Evolutionary conservation across 1,284 basidiomycete species (phyloP).

Genomic region (Leccinum subrobustum): DNA sequence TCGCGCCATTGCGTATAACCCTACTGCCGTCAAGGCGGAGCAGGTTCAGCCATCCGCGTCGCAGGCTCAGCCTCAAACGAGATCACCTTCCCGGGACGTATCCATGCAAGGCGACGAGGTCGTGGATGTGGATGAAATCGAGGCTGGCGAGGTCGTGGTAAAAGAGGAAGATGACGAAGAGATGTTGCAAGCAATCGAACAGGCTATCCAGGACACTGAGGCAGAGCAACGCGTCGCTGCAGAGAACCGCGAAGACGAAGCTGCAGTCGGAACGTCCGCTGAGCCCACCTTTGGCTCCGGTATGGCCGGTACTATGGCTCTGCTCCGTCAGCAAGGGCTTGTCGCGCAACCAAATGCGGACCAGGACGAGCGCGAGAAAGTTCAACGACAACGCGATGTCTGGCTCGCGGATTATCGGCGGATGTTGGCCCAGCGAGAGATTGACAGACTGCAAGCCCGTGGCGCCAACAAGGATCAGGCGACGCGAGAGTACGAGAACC

Average conservation of each 20-base stretch:
- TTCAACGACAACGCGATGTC: conserved; percentile 83
- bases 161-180: conserved; percentile 78
- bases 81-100: conserved; percentile 49
- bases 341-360: conserved; percentile 67
- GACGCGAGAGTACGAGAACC: conserved; percentile 93
- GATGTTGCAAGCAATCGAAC: conserved; percentile 73
- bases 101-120: conserved; percentile 62
- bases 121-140: conserved; percentile 56
- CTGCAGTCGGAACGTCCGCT: conserved; percentile 57
- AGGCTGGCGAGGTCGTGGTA: conserved; percentile 52
- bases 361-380: conserved; percentile 74
- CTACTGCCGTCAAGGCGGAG: conserved; percentile 53
- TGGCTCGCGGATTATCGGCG: conserved; percentile 89
- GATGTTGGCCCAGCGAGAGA: conserved; percentile 69
- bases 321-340: conserved; percentile 92
- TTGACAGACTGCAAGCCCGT: conserved; percentile 73
- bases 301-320: conserved; percentile 84
- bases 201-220: conserved; percentile 59
- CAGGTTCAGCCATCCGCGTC: conserved; percentile 40
- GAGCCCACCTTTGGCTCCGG: conserved; percentile 79
- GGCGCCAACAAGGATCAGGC: conserved; percentile 91
- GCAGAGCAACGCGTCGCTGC: conserved; percentile 46
- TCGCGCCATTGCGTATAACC: conserved; percentile 77
- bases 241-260: conserved; percentile 32
- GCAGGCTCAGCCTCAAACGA: conserved; percentile 37